phyloP scores from a whole-genome alignment of 2,329 filamentous ascomycete genomes.

The Mycosphaerella sp. region DNA sequence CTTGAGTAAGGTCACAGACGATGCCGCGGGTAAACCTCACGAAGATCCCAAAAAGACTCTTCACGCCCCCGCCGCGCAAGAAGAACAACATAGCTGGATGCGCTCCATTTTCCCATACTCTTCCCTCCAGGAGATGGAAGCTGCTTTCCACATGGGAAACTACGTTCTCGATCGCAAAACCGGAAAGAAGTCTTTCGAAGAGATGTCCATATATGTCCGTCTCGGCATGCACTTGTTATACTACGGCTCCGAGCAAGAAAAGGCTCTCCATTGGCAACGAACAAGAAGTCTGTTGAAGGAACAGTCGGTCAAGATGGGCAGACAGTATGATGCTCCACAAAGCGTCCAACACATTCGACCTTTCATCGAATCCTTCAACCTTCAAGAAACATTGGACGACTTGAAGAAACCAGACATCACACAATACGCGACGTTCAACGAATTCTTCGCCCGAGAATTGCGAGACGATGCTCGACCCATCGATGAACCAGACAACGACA shows the following conservation, averaged over 20 bases:
- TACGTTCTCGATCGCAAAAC: constrained; percentile 41
- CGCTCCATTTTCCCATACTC: constrained; percentile 25
- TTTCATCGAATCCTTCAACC: constrained; percentile 38
- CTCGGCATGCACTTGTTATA: constrained; percentile 42
- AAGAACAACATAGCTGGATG: constrained; percentile 22
- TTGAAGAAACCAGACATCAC: constrained; percentile 36
- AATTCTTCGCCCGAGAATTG: constrained; percentile 40
- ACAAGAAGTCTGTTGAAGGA: constrained; percentile 33
- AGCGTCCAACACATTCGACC: constrained; percentile 37
- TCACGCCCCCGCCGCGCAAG: constrained; percentile 23
- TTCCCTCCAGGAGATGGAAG: constrained; percentile 33
- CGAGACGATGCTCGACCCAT: constrained; percentile 35
- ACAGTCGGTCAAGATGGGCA: constrained; percentile 40
- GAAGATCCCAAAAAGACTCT: constrained; percentile 27
- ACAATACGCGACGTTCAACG: constrained; percentile 40
- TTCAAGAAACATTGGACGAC: constrained; percentile 32
- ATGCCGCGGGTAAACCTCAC: constrained; percentile 19
- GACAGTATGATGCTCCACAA: constrained; percentile 37
- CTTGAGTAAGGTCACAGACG: constrained; percentile 24
- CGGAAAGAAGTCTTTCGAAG: constrained; percentile 38
- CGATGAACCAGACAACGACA: constrained; percentile 33
- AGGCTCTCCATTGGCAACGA: constrained; percentile 35
- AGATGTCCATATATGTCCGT: constrained; percentile 41
- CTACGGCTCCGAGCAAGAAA: constrained; percentile 38
- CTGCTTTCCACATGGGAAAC: constrained; percentile 39